Base-by-base conservation (phyloP, 2,329 filamentous ascomycete genomes). In the Cercospora zeae-maydis region DNA sequence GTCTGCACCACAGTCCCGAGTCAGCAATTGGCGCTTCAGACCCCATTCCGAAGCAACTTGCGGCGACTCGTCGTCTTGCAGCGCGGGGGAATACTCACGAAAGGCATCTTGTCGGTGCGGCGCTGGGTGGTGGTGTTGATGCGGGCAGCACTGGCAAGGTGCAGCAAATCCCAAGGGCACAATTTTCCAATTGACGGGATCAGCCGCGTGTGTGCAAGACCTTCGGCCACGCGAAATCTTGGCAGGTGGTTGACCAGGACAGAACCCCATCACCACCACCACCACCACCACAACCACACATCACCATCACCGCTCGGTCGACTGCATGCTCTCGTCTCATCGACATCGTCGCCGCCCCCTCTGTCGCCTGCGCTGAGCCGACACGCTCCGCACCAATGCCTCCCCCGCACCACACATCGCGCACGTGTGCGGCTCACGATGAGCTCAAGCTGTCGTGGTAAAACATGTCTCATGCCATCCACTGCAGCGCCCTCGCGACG, bases 11-110 rank as follows among this genome's bases (percentile, higher is more conserved):
- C 79, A 81, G 81, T 83, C 84, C 81, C 88, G 91, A 96, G 92
- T 97, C 93, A 97, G 93, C 93, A 97, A 96, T 96, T 96, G 88
- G 87, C 93, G 92, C 93, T 97, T 97, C 93, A 97, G 93, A 82
- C 63, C 66, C 79, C 80, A 81, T 81, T 90, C 91, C 93, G 93
- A 97, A 97, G 92, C 92, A 96, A 92, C 91, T 97, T 97, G 93
- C 92, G 86, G 84, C 83, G 91, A 95, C 90, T 90, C 89, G 47
- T 67, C 65, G 65, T 55, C 42, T 58, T 61, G 27, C 34, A 21
- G 19, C 34, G 37, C 16, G 63, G 52, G 53, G 33, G 45, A 51
- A 30, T 51, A 62, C 61, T 66, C 62, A 67, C 79, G 77, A 77
- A 76, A 78, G 79, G 78, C 79, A 81, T 81, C 62, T 67, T 75